Percentiles rank a stretch among this genome's conserved stretches.
These are phyloP conservation scores for Lasiodiplodia citricola DNA, from an alignment of 2,329 filamentous ascomycete species.

Conservation along the genomic window DNA sequence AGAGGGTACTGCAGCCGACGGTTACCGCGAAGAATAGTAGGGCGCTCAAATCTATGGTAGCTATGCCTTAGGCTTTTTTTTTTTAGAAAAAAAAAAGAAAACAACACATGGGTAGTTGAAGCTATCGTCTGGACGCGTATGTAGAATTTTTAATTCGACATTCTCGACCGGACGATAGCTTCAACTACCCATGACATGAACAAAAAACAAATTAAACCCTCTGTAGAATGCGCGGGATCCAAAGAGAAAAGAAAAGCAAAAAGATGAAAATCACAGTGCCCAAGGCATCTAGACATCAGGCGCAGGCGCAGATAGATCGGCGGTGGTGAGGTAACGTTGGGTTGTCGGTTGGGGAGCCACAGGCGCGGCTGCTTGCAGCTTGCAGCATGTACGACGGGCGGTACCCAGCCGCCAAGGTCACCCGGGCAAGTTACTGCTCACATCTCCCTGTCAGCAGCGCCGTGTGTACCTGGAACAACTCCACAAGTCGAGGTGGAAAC, in stretches of 20 bases:
- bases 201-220: too few species aligned
- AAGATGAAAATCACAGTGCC: neutral
- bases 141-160: too few species aligned
- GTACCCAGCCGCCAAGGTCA: neutral
- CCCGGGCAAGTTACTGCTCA: neutral
- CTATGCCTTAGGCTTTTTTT: too few species aligned
- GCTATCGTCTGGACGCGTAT: too few species aligned
- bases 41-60: too few species aligned
- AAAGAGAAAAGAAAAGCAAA: neutral
- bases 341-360: constrained; percentile 3
- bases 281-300: neutral
- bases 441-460: constrained; percentile 8
- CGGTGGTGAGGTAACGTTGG: constrained; percentile 6
- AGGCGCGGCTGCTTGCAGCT: constrained; percentile 11
- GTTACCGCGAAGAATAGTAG: too few species aligned
- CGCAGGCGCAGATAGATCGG: neutral
- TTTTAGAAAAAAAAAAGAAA: neutral
- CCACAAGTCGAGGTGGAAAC: neutral
- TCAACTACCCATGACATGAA: too few species aligned
- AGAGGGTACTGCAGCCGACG: too few species aligned
- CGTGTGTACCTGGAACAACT: neutral
- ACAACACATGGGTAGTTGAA: too few species aligned
- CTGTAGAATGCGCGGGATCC: neutral
- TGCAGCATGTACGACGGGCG: neutral
- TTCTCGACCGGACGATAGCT: too few species aligned